Conservation (phyloP, 164 flowering plant genomes). For the Sedum album region DNA sequence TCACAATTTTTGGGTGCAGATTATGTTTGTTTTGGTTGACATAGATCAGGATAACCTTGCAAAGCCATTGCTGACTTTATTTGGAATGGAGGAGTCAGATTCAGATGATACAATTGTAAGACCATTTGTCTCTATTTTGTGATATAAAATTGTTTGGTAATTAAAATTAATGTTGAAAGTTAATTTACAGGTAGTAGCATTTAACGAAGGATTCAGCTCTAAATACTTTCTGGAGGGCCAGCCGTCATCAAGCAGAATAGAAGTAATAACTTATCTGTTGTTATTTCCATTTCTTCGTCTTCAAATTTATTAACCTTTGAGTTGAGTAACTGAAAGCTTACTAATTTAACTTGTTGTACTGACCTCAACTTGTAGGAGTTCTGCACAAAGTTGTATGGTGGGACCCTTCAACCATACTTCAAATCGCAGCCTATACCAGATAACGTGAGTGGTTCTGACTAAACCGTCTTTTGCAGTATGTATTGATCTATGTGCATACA, state of each 20-base stretch:
- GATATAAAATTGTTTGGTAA: not conserved
- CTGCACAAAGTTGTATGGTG: conserved; percentile 47
- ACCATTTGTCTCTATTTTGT: conserved; percentile 1
- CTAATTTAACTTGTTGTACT: not conserved
- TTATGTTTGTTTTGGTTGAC: conserved; percentile 65
- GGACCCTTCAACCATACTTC: conserved; percentile 49
- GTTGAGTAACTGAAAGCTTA: not conserved
- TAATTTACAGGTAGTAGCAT: conserved; percentile 57
- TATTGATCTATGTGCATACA: not conserved
- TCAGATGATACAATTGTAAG: conserved; percentile 50
- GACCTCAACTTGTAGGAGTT: conserved; percentile 42
- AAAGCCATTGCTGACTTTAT: conserved; percentile 77
- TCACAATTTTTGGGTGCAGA: conserved; percentile 34
- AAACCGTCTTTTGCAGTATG: not conserved
- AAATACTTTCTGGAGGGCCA: conserved; percentile 72
- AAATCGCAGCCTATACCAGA: conserved; percentile 75
- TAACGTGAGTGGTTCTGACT: conserved; percentile 42
- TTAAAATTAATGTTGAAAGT: not conserved
- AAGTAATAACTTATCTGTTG: conserved; percentile 36
- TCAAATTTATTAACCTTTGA: conserved; percentile 1
- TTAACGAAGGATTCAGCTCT: conserved; percentile 53
- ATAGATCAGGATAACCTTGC: conserved; percentile 78
- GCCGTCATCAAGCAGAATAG: conserved; percentile 49
- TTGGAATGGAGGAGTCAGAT: conserved; percentile 70
- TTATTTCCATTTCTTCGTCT: not conserved